These are phyloP conservation scores for Limonium bicolor DNA, from an alignment of 148 eudicot genomes.

Conservation along the genomic window DNA sequence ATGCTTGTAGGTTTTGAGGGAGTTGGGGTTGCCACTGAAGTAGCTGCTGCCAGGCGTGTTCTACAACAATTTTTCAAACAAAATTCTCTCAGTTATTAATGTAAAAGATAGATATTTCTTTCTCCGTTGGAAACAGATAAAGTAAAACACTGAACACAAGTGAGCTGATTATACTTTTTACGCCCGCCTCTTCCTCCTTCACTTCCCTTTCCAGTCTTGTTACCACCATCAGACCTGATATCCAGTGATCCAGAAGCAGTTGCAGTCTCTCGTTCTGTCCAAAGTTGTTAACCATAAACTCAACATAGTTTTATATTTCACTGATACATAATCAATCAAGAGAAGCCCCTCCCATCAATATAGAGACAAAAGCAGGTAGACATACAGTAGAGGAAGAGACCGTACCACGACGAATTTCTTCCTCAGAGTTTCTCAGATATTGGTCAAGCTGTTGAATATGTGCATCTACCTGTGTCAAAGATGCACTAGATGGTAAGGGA, in stretches of 20 bases:
- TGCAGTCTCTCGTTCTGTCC: conserved; percentile 53
- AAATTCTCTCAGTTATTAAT: no score
- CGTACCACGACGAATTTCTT: conserved; percentile 71
- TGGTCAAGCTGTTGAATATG: conserved; percentile 96
- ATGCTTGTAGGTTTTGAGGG: conserved; percentile 55
- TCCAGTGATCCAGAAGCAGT: conserved; percentile 39
- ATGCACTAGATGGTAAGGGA: background rate
- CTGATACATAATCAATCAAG: no score
- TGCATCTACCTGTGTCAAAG: conserved; percentile 57
- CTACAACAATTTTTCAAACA: no score
- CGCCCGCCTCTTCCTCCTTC: conserved; percentile 86
- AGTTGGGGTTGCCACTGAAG: conserved; percentile 14
- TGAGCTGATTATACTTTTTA: conserved; percentile 49
- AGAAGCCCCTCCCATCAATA: no score
- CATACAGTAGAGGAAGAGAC: background rate
- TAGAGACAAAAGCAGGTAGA: no score
- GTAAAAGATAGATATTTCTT: background rate
- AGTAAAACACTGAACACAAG: conserved; percentile 1
- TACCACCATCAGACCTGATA: conserved; percentile 25
- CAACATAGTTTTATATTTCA: background rate
- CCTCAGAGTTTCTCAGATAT: conserved; percentile 63
- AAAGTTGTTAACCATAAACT: conserved; percentile 5
- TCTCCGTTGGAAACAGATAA: no score
- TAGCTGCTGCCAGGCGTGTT: conserved; percentile 58
- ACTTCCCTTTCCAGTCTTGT: conserved; percentile 45